These are phyloP conservation scores for Biscogniauxia mediterranea DNA, from an alignment of 2,329 filamentous ascomycete genomes.

Conservation along the genomic window DNA sequence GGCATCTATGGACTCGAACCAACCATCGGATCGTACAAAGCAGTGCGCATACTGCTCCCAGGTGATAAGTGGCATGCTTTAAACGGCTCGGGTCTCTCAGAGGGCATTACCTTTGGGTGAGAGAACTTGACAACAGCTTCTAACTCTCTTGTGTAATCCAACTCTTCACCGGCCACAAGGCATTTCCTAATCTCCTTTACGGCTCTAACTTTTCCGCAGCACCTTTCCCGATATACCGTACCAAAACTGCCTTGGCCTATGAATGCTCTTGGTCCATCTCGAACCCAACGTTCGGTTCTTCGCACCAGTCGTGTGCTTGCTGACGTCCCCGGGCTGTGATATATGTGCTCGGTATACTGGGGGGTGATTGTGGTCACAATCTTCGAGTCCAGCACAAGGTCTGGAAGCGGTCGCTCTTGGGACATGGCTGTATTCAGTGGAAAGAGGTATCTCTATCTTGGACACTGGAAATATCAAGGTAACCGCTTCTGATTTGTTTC, in stretches of 20 bases:
- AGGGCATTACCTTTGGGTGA: no score
- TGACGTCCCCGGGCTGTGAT: neutral
- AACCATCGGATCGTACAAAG: no score
- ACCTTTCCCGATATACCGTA: neutral
- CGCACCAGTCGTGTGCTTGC: neutral
- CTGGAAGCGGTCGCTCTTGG: neutral
- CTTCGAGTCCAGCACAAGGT: neutral
- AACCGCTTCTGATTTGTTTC: no score
- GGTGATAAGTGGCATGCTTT: no score
- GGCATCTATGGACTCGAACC: no score
- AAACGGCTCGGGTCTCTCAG: no score
- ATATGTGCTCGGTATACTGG: neutral
- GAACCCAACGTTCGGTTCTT: neutral
- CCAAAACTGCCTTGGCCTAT: neutral
- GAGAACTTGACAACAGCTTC: no score
- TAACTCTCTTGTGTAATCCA: no score
- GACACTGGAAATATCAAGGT: no score
- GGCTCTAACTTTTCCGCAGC: neutral
- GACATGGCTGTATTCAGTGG: neutral
- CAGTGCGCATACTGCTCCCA: no score
- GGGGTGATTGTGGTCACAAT: neutral
- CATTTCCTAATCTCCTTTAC: neutral
- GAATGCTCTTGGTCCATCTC: neutral
- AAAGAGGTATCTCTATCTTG: neutral
- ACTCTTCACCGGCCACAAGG: no score